phyloP scores from a whole-genome alignment of 306 rosid genomes.

The Lathyrus oleraceus region DNA sequence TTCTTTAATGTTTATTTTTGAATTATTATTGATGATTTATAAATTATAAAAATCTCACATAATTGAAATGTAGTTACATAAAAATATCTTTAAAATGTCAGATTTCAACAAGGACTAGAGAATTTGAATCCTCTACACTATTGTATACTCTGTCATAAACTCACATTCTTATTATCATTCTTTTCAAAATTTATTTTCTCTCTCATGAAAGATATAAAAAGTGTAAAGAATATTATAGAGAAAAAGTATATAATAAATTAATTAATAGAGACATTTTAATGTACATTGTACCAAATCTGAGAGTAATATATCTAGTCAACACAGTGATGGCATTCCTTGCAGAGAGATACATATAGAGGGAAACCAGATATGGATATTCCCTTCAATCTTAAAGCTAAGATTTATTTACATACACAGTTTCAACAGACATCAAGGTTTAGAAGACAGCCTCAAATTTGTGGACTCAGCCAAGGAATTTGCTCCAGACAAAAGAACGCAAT shows the following conservation, averaged over 20 bases:
- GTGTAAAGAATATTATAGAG: no score
- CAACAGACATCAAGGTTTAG: constrained; percentile 12
- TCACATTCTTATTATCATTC: no score
- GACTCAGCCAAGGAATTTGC: background rate
- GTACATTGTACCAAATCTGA: background rate
- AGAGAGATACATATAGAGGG: constrained; percentile 1
- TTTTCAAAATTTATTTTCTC: no score
- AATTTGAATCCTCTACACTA: no score
- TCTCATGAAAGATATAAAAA: no score
- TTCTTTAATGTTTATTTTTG: no score
- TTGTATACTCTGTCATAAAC: no score
- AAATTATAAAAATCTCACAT: no score
- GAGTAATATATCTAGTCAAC: constrained; percentile 4
- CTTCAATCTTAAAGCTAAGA: constrained; percentile 5
- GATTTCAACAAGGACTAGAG: no score
- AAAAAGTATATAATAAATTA: background rate
- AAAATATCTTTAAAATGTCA: no score
- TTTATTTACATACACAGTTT: constrained; percentile 44
- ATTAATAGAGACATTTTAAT: background rate
- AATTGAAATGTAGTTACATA: no score
- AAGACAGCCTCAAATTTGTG: constrained; percentile 6
- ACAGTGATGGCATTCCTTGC: background rate
- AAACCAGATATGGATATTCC: constrained; percentile 5
- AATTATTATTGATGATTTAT: no score
- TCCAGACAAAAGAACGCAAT: background rate